Evolutionary conservation across 192 early-diverging fungal species (phyloP), one percentile per base, ranked within the genome.

Genomic region (Backusella tuberculispora): DNA sequence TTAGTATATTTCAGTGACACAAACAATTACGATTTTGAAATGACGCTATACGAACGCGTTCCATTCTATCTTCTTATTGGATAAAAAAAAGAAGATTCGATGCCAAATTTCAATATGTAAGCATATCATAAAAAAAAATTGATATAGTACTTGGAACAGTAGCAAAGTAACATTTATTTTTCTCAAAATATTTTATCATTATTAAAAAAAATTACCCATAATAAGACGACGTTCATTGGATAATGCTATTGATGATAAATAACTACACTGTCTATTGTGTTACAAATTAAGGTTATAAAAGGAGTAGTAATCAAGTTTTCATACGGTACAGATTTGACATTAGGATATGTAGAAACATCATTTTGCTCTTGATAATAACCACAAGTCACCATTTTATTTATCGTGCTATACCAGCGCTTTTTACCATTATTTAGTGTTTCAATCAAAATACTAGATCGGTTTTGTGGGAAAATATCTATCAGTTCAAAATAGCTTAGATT

Each of bases 201-300:
- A 34, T 34, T n/a, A n/a, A n/a, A n/a, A n/a, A 2, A 34, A 1
- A 34, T 34, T 34, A 34, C 2, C 29, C 29, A 34, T 34, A 1
- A 34, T 34, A 34, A 34, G 29, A 2, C 29, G 29, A 34, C 29
- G 2, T 34, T 34, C 29, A 2, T 34, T 2, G 29, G 29, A 34
- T 7, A 50, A 6, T 21, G n/a, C 8, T 60, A 60, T 5, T 60
- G 21, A 13, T 60, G 26, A 60, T 60, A 60, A 60, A 60, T 24
- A 60, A 26, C 53, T 8, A 60, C 26, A 60, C 24, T 24, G 0
- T 60, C 26, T 60, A 60, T 60, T 60, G 53, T 26, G 26, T 60
- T 60, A 60, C 53, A 60, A 60, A 7, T 60, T 29, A 60, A 60
- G 24, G 53, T 60, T 24, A 60, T 60, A 26, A 60, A 60, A 12